These are phyloP conservation scores for California macrophylla DNA, from an alignment of 441 rosid genomes.

Conservation along the genomic window DNA sequence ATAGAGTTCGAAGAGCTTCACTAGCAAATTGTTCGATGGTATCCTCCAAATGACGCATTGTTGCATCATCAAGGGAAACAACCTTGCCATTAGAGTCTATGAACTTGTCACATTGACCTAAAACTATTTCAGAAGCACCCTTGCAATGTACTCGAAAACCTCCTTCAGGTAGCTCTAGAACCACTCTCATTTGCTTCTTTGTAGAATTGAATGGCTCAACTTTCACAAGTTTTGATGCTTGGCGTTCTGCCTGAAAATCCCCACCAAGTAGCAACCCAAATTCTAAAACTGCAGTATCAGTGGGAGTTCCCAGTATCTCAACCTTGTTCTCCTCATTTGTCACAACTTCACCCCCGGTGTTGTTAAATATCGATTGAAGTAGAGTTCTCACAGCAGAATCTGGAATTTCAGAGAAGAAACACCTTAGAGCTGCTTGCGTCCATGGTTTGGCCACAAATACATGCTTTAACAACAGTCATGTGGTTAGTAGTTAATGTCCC, in stretches of 20 bases:
- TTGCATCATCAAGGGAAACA: slow-evolving; percentile 30
- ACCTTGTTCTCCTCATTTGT: slow-evolving; percentile 23
- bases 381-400: slow-evolving; percentile 34
- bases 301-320: slow-evolving; percentile 69
- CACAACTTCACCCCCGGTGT: slow-evolving; percentile 65
- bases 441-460: slow-evolving; percentile 35
- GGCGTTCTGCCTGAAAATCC: slow-evolving; percentile 36
- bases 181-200: slow-evolving; percentile 37
- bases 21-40: slow-evolving; percentile 36
- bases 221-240: slow-evolving; percentile 31
- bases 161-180: slow-evolving; percentile 35
- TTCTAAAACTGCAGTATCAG: slow-evolving; percentile 60
- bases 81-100: slow-evolving; percentile 29
- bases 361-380: slow-evolving; percentile 52
- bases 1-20: slow-evolving; percentile 46
- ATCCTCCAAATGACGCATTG: slow-evolving; percentile 18
- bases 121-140: slow-evolving; percentile 42
- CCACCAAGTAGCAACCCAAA: slow-evolving; percentile 49
- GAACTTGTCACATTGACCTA: slow-evolving; percentile 37
- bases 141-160: slow-evolving; percentile 28
- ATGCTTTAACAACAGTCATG: slow-evolving; percentile 47
- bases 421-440: slow-evolving; percentile 41
- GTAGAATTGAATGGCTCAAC: slow-evolving; percentile 50
- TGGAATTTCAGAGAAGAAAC: slow-evolving; percentile 33
- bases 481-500: slow-evolving; percentile 48